phyloP scores from a whole-genome alignment of 768 basidiomycete species.

The Boletus bicolor region DNA sequence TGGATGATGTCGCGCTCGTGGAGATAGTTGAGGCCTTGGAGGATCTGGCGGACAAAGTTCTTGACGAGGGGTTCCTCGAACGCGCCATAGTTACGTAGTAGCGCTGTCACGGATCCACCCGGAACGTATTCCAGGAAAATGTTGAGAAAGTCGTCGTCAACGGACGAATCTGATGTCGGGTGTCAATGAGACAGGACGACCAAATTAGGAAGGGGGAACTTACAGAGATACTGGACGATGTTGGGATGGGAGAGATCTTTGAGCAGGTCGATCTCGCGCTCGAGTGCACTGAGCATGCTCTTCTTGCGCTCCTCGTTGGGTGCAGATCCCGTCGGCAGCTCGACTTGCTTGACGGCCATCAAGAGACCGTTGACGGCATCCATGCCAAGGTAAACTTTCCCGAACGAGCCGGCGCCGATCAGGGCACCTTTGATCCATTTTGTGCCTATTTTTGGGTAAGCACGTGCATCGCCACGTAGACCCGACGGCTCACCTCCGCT shows the following conservation, averaged over 20 bases:
- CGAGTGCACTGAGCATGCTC: slow-evolving; percentile 87
- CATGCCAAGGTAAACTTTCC: slow-evolving; percentile 95
- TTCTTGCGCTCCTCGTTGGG: slow-evolving; percentile 91
- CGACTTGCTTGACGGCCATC: slow-evolving; percentile 98
- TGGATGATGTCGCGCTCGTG: slow-evolving; percentile 95
- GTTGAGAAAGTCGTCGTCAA: slow-evolving; percentile 87
- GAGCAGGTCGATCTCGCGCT: slow-evolving; percentile 91
- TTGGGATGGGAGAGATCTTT: slow-evolving; percentile 92
- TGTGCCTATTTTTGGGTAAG: slow-evolving; percentile 47
- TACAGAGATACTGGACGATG: slow-evolving; percentile 97
- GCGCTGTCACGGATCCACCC: slow-evolving; percentile 88
- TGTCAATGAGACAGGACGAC: neutral
- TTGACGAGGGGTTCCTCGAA: slow-evolving; percentile 91
- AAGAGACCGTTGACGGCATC: slow-evolving; percentile 85
- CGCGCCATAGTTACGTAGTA: slow-evolving; percentile 87
- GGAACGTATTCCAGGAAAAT: slow-evolving; percentile 98
- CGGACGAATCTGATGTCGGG: slow-evolving; percentile 73
- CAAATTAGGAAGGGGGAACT: slow-evolving; percentile 26
- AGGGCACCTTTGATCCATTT: slow-evolving; percentile 98
- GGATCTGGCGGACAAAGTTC: slow-evolving; percentile 90
- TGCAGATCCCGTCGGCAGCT: slow-evolving; percentile 78
- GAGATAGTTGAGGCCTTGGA: slow-evolving; percentile 84
- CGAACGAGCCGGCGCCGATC: slow-evolving; percentile 93
- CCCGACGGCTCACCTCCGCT: slow-evolving; percentile 43
- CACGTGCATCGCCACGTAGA: neutral